A percentile compares a stretch with the other conserved stretches of the same genome.
Evolutionary conservation across 257 asterid species (phyloP).

Genomic region (Euphrasia confusa): DNA sequence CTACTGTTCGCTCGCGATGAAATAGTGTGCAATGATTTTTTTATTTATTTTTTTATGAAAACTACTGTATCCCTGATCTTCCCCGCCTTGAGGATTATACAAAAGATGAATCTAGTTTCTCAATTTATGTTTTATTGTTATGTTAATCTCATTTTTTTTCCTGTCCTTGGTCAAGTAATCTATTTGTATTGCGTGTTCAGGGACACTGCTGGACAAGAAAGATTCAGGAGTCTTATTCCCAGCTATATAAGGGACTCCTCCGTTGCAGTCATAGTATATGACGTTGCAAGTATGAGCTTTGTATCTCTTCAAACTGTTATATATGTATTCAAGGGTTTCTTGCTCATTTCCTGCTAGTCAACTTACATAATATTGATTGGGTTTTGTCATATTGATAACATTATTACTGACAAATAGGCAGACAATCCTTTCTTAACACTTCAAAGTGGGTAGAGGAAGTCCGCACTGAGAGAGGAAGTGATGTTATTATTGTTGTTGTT

Average conservation of each 20-base stretch:
- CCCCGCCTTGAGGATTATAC: constrained; percentile 8
- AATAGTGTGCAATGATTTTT: not conserved
- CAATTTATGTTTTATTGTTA: constrained; percentile 1
- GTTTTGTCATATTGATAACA: not conserved
- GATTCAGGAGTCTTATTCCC: constrained; percentile 90
- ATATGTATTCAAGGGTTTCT: not conserved
- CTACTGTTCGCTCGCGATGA: not conserved
- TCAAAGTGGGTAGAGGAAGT: constrained; percentile 94
- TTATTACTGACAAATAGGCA: constrained; percentile 40
- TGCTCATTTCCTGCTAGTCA: constrained; percentile 9
- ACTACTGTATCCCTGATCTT: constrained; percentile 12
- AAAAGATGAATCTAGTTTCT: constrained; percentile 10
- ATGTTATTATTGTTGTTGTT: constrained; percentile 80
- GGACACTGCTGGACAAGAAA: constrained; percentile 98
- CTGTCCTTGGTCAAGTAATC: constrained; percentile 18
- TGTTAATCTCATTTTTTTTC: constrained; percentile 11
- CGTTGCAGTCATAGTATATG: constrained; percentile 82
- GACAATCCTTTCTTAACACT: constrained; percentile 82
- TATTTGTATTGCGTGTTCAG: constrained; percentile 33
- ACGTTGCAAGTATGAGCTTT: constrained; percentile 68
- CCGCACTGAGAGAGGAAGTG: constrained; percentile 93
- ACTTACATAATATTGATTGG: constrained; percentile 13
- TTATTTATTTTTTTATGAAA: constrained; percentile 5
- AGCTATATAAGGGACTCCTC: constrained; percentile 92
- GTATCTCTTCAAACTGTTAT: constrained; percentile 8